Percentiles rank a stretch among this genome's conserved stretches.
These are phyloP conservation scores for Coemansia sp. DNA, from an alignment of 192 early-diverging fungal genomes.

Conservation along the genomic window DNA sequence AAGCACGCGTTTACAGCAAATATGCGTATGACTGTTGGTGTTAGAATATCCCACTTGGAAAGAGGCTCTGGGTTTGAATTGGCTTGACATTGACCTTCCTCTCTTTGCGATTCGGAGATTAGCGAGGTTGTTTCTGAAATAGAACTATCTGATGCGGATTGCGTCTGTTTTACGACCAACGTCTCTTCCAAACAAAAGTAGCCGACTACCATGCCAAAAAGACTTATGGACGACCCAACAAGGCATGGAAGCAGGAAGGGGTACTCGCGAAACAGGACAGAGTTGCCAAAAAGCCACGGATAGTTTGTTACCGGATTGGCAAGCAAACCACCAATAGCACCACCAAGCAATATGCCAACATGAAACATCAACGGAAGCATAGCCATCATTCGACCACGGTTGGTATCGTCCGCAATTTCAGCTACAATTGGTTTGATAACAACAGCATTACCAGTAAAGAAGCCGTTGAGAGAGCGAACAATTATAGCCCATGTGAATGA, in stretches of 20 bases:
- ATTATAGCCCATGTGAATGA: too few species aligned
- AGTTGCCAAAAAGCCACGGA: constrained; percentile 61
- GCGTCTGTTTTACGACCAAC: constrained; percentile 6
- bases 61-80: not conserved
- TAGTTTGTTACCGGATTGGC: constrained; percentile 58
- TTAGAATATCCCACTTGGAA: constrained; percentile 12
- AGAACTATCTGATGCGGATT: not conserved
- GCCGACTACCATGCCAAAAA: constrained; percentile 43
- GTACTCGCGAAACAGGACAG: constrained; percentile 60
- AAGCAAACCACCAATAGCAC: not conserved
- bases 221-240: constrained; percentile 58
- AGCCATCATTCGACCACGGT: not conserved
- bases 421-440: not conserved
- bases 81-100: not conserved
- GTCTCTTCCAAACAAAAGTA: constrained; percentile 67
- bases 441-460: constrained; percentile 44
- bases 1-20: constrained; percentile 19
- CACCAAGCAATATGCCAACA: not conserved
- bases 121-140: constrained; percentile 11
- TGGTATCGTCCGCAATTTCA: not conserved
- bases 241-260: constrained; percentile 88
- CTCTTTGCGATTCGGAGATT: not conserved
- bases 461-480: constrained; percentile 60
- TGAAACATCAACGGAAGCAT: not conserved
- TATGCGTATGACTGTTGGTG: constrained; percentile 14